These are phyloP conservation scores for Pseudoneurospora amorphoporcata DNA, from an alignment of 495 filamentous ascomycete genomes.

Conservation along the genomic window DNA sequence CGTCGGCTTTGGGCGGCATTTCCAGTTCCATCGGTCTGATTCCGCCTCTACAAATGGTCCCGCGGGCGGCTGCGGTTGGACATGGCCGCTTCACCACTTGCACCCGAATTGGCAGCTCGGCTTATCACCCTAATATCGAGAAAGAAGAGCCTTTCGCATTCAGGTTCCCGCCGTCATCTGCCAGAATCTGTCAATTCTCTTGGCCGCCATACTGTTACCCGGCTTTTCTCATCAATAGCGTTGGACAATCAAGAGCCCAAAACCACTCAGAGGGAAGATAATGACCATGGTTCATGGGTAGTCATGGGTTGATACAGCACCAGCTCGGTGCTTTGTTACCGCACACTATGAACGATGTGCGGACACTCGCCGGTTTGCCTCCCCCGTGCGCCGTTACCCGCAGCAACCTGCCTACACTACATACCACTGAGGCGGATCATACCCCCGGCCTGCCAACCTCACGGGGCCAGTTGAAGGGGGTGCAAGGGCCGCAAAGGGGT, in stretches of 20 bases:
- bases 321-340: neutral
- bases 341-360: neutral
- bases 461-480: neutral
- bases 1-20: constrained; percentile 24
- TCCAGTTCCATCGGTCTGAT: constrained; percentile 12
- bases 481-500: neutral
- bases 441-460: neutral
- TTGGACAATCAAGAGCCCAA: neutral
- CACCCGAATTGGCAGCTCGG: neutral
- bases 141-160: neutral
- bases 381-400: neutral
- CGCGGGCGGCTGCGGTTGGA: constrained; percentile 1
- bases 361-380: neutral
- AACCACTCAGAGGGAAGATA: neutral
- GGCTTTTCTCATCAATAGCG: neutral
- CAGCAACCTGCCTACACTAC: neutral
- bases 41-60: constrained; percentile 16
- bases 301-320: neutral
- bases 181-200: neutral
- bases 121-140: neutral
- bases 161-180: neutral
- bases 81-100: neutral
- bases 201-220: neutral
- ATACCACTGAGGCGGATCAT: neutral
- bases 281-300: neutral